Evolutionary conservation across 192 early-diverging fungal species (phyloP).

Genomic region (Funneliformis mosseae): DNA sequence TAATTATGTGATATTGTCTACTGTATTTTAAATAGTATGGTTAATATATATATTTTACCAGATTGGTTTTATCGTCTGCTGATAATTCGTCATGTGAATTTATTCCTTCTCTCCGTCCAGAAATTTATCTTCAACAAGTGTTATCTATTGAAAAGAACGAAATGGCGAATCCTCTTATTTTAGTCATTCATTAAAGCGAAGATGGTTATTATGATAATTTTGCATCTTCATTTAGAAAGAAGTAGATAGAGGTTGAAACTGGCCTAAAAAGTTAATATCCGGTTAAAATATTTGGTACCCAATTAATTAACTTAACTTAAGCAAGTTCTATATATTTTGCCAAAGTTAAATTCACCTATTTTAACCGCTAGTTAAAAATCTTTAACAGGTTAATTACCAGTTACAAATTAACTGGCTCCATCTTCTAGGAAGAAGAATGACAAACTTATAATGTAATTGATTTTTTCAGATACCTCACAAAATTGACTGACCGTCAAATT

Average conservation of each 20-base stretch:
- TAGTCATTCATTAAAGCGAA: conserved; percentile 32
- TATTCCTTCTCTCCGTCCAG: neutral
- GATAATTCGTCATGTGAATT: neutral
- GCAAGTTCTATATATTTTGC: no score
- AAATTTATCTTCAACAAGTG: conserved; percentile 18
- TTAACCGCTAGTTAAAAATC: no score
- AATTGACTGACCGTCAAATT: conserved; percentile 24
- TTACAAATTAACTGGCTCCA: no score
- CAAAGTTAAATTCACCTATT: no score
- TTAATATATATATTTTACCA: neutral
- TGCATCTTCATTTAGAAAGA: conserved; percentile 26
- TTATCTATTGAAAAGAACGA: neutral
- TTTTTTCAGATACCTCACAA: conserved; percentile 25
- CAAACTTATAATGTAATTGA: neutral
- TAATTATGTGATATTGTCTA: neutral
- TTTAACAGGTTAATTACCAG: no score
- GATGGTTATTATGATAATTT: conserved; percentile 30
- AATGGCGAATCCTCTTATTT: neutral
- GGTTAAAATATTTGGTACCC: no score
- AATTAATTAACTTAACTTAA: no score
- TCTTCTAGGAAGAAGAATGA: no score
- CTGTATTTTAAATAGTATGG: neutral
- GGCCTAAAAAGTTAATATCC: no score
- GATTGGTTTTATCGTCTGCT: neutral
- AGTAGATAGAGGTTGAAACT: no score